Conservation (phyloP, 495 filamentous ascomycete species). For the Diplogelasinospora grovesii region DNA sequence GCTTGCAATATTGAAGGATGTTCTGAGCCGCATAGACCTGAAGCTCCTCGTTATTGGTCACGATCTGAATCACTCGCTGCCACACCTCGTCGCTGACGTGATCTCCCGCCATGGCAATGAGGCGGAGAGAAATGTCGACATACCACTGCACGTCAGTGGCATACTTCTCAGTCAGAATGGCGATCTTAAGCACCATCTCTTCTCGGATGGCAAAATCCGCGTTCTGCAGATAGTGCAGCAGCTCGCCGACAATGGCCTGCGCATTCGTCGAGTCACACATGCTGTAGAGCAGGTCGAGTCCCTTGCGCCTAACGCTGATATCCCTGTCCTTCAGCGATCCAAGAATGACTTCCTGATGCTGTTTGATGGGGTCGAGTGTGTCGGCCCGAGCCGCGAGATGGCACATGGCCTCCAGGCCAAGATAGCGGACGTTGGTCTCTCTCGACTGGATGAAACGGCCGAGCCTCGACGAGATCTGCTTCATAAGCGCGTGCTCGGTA, state of each 20-base stretch:
- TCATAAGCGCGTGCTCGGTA: slow-evolving; percentile 90
- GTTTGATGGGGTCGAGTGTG: slow-evolving; percentile 94
- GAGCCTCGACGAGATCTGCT: slow-evolving; percentile 88
- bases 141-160: slow-evolving; percentile 99
- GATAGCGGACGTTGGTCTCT: slow-evolving; percentile 96
- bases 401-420: slow-evolving; percentile 96
- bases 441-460: slow-evolving; percentile 95
- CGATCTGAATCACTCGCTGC: slow-evolving; percentile 98
- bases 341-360: slow-evolving; percentile 93
- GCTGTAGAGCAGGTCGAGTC: slow-evolving; percentile 94
- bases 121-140: slow-evolving; percentile 90
- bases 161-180: slow-evolving; percentile 96
- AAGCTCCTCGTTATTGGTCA: slow-evolving; percentile 98
- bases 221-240: slow-evolving; percentile 88
- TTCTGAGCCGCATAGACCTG: slow-evolving; percentile 95
- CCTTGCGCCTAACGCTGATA: slow-evolving; percentile 94
- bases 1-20: slow-evolving; percentile 81
- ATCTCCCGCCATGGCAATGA: slow-evolving; percentile 94
- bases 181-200: slow-evolving; percentile 99
- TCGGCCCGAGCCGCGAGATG: slow-evolving; percentile 93
- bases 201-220: slow-evolving; percentile 97
- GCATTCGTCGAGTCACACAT: slow-evolving; percentile 97
- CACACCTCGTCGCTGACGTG: slow-evolving; percentile 99
- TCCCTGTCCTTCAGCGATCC: slow-evolving; percentile 91
- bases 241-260: slow-evolving; percentile 84